These are phyloP conservation scores for Diaporthe aspalathi DNA, from an alignment of 2,329 filamentous ascomycete species.

Conservation along the genomic window DNA sequence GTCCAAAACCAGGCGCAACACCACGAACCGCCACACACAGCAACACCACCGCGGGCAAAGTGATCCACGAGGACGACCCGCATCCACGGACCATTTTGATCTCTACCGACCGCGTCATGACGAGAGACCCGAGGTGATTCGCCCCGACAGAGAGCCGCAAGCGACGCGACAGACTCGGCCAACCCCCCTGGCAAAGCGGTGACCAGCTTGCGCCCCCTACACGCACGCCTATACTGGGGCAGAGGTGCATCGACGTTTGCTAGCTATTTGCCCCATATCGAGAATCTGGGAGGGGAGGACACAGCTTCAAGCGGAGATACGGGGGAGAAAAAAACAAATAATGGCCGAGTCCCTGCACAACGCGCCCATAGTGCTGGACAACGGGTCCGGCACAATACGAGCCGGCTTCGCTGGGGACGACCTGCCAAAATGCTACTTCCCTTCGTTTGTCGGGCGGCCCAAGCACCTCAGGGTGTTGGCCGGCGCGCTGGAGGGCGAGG, in stretches of 20 bases:
- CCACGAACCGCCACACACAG: constrained; percentile 17
- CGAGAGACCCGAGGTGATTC: constrained; percentile 1
- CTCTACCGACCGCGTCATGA: constrained; percentile 7
- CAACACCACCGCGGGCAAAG: neutral
- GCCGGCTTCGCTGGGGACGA: constrained; percentile 98
- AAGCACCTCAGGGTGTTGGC: constrained; percentile 96
- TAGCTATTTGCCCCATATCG: constrained; percentile 12
- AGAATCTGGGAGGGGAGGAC: constrained; percentile 18
- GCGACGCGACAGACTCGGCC: constrained; percentile 15
- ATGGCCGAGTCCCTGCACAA: constrained; percentile 84
- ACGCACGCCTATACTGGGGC: constrained; percentile 21
- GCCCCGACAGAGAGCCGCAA: constrained; percentile 1
- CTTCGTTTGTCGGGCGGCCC: constrained; percentile 94
- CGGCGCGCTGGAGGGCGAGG: constrained; percentile 95
- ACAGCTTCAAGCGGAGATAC: constrained; percentile 21
- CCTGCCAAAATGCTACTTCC: constrained; percentile 95
- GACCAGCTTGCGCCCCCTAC: constrained; percentile 25
- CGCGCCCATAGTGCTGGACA: constrained; percentile 98
- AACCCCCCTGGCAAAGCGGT: constrained; percentile 11
- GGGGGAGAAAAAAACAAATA: constrained; percentile 39
- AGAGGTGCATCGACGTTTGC: neutral
- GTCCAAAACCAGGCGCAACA: constrained; percentile 8
- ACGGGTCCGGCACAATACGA: constrained; percentile 96
- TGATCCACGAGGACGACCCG: neutral
- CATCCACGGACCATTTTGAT: neutral